Percentiles rank a stretch among this genome's conserved stretches.
phyloP scores from a whole-genome alignment of 495 filamentous ascomycete species.

The Penicillium angulare region DNA sequence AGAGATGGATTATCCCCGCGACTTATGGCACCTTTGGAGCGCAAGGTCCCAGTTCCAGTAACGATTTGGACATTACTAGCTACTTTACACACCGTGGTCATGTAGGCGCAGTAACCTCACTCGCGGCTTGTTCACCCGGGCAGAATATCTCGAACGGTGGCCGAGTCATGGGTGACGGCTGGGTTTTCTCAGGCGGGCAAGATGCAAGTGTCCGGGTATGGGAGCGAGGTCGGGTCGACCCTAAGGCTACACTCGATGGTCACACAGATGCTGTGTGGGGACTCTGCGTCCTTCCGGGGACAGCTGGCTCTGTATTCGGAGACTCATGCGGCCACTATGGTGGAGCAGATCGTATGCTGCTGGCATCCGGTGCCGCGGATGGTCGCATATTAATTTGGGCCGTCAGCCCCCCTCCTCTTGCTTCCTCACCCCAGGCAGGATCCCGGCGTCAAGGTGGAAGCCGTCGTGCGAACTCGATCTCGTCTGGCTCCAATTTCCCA shows the following conservation, averaged over 20 bases:
- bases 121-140: slow-evolving; percentile 81
- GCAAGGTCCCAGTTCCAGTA: slow-evolving; percentile 49
- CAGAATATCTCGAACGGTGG: slow-evolving; percentile 87
- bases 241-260: slow-evolving; percentile 90
- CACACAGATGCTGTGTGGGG: slow-evolving; percentile 97
- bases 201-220: slow-evolving; percentile 91
- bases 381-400: slow-evolving; percentile 93
- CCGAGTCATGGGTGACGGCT: slow-evolving; percentile 81
- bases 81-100: slow-evolving; percentile 96
- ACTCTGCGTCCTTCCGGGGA: slow-evolving; percentile 88
- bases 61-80: slow-evolving; percentile 84
- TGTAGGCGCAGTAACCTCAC: slow-evolving; percentile 78
- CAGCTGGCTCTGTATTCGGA: slow-evolving; percentile 74
- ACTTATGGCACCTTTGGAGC: slow-evolving; percentile 62
- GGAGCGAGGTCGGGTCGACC: slow-evolving; percentile 90
- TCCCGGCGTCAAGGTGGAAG: slow-evolving; percentile 68
- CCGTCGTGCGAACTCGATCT: slow-evolving; percentile 84
- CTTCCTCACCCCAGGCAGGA: slow-evolving; percentile 75
- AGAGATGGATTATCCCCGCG: slow-evolving; percentile 91
- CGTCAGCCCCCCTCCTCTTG: slow-evolving; percentile 84
- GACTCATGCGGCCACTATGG: slow-evolving; percentile 65
- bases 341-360: slow-evolving; percentile 75
- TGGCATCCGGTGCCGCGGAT: slow-evolving; percentile 91
- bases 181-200: slow-evolving; percentile 97
- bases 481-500: slow-evolving; percentile 85